Evolutionary conservation across 108 stramenopile species (phyloP).

Genomic region (Pelagomonas calceolata): DNA sequence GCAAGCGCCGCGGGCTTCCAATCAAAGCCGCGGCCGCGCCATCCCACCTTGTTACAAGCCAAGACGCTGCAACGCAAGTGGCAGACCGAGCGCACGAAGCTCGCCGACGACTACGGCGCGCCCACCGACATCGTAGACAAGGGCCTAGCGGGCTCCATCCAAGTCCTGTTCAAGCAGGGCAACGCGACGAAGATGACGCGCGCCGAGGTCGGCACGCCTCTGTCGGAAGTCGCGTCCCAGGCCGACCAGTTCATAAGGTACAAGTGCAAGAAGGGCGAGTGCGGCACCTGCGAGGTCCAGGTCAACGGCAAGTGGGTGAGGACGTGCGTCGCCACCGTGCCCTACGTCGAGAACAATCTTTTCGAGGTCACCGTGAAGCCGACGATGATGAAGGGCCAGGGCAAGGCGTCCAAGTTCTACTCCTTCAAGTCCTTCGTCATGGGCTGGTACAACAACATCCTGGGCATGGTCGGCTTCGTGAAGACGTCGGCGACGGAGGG

Average conservation of each 20-base stretch:
- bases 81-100: too few relatives aligned
- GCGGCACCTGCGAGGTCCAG: constrained; percentile 71
- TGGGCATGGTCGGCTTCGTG: constrained; percentile 74
- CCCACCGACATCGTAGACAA: background rate
- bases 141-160: constrained; percentile 44
- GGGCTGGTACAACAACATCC: constrained; percentile 64
- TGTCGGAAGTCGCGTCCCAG: constrained; percentile 66
- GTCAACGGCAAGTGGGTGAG: constrained; percentile 69
- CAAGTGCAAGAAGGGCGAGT: constrained; percentile 82
- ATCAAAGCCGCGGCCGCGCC: too few relatives aligned
- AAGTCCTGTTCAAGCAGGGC: constrained; percentile 67
- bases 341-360: constrained; percentile 21
- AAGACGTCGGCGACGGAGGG: constrained; percentile 46
- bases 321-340: constrained; percentile 56
- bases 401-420: constrained; percentile 56
- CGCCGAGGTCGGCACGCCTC: constrained; percentile 58
- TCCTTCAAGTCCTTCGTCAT: constrained; percentile 29
- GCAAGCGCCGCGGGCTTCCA: too few relatives aligned
- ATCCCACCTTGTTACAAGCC: too few relatives aligned
- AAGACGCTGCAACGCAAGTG: too few relatives aligned
- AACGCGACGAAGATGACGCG: constrained; percentile 36
- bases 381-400: constrained; percentile 41
- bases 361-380: constrained; percentile 51
- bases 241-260: constrained; percentile 79
- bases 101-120: too few relatives aligned